These are phyloP conservation scores for Danielozyma ontarioensis DNA, from an alignment of 805 yeast species.

Conservation along the genomic window DNA sequence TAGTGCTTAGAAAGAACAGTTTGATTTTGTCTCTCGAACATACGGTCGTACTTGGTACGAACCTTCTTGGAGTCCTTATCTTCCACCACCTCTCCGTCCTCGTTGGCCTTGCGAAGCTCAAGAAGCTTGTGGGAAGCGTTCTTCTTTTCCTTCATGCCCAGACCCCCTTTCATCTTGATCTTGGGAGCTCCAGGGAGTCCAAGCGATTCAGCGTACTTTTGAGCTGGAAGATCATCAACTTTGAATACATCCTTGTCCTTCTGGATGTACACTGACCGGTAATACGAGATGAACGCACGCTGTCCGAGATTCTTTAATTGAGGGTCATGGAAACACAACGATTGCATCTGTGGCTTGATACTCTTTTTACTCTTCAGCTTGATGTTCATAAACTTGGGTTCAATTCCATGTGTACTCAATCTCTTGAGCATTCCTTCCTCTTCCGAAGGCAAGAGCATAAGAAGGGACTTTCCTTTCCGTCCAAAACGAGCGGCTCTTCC, in stretches of 20 bases:
- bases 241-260: slow-evolving; percentile 83
- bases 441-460: slow-evolving; percentile 82
- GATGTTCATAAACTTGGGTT: slow-evolving; percentile 66
- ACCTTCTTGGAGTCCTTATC: slow-evolving; percentile 41
- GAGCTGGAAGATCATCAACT: slow-evolving; percentile 70
- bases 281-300: slow-evolving; percentile 90
- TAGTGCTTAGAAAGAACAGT: slow-evolving; percentile 88
- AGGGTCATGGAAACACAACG: slow-evolving; percentile 86
- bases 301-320: slow-evolving; percentile 91
- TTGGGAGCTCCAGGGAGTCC: slow-evolving; percentile 97
- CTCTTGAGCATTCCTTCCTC: slow-evolving; percentile 69
- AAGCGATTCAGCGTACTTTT: slow-evolving; percentile 77
- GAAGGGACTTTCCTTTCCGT: slow-evolving; percentile 71
- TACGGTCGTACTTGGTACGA: slow-evolving; percentile 86
- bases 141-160: slow-evolving; percentile 66
- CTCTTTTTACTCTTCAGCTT: slow-evolving; percentile 68
- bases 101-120: slow-evolving; percentile 45
- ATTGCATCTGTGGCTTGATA: slow-evolving; percentile 80
- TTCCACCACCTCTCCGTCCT: slow-evolving; percentile 57
- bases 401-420: slow-evolving; percentile 58
- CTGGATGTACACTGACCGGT: slow-evolving; percentile 78
- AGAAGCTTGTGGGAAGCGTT: slow-evolving; percentile 72
- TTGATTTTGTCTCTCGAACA: slow-evolving; percentile 94
- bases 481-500: slow-evolving; percentile 90
- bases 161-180: slow-evolving; percentile 60